These are phyloP conservation scores for Calonectria montana DNA, from an alignment of 2,329 filamentous ascomycete species.

Conservation along the genomic window DNA sequence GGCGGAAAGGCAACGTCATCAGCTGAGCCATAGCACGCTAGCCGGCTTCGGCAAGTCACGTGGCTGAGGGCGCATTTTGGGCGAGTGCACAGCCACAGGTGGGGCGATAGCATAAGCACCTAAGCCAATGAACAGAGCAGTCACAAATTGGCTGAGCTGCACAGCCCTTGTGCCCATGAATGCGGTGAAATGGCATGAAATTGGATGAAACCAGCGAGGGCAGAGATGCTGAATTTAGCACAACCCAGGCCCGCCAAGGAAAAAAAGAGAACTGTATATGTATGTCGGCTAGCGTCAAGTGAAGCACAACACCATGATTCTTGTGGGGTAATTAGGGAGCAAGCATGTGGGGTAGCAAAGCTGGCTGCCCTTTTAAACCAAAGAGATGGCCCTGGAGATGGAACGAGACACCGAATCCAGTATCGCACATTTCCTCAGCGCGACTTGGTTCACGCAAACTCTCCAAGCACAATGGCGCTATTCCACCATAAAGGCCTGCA, in stretches of 20 bases:
- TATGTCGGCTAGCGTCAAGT: no score
- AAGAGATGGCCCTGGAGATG: neutral
- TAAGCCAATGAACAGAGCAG: neutral
- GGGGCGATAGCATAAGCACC: neutral
- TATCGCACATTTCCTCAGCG: neutral
- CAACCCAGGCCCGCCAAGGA: neutral
- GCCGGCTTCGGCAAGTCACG: neutral
- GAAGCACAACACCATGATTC: neutral
- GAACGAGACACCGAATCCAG: neutral
- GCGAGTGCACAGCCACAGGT: neutral
- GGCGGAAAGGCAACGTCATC: slow-evolving; percentile 12
- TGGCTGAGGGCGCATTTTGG: neutral
- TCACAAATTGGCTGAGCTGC: neutral
- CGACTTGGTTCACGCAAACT: neutral
- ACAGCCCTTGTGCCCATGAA: neutral
- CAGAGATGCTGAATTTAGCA: neutral
- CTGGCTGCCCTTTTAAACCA: neutral
- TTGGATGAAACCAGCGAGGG: neutral
- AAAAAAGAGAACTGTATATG: neutral
- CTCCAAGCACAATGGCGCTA: neutral
- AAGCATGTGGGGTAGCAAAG: neutral
- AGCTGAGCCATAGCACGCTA: neutral
- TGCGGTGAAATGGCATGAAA: neutral
- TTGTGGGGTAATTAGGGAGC: neutral
- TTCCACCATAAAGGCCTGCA: neutral